Base-by-base conservation (phyloP, 345 rosid genomes). In the Populus pruinosa region DNA sequence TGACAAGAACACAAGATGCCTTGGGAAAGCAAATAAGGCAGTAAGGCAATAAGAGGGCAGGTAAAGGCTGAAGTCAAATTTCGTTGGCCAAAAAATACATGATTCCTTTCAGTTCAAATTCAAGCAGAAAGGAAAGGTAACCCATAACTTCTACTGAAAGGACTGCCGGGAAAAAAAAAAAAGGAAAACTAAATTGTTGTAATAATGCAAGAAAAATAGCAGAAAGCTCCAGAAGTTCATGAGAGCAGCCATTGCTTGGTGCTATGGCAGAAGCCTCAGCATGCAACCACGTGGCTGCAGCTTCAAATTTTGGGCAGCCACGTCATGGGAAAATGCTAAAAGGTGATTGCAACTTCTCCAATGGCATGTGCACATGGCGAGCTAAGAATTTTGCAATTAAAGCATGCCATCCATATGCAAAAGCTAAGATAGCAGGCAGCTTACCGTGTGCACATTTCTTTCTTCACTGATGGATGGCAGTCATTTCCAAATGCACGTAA, bases 371-470 rank as follows among this genome's bases (percentile, higher is more conserved):
- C n/a, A 53, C 59, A 20, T 53, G 1, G 27, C 9, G 36, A 2
- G 23, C 31, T 29, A 36, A 35, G 13, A 47, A 21, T 81, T 62
- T 12, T 20, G 29, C 65, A 47, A 21, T 35, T 53, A 39, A 67
- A 27, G 36, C 41, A 77, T 59, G 44, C 43, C 56, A 55, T 27
- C 10, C 21, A 49, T 35, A 49, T 78, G 39, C 13, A 43, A 16
- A 56, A 76, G 47, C 66, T 4, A 69, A 69, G 72, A 13, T 35
- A 36, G 61, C 21, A 67, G 69, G 82, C 8, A 62, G 78, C 93
- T 88, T 84, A 92, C 99, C 87, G 92, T 82, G 85, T 78, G 85
- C 91, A 78, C 44, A 96, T 93, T 78, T 96, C 98, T 69, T 86
- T 84, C 83, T 90, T 93, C 78, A 96, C 86, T 53, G 76, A 81